phyloP scores from a whole-genome alignment of 176 grass and related monocot species.

The Juncus inflexus region DNA sequence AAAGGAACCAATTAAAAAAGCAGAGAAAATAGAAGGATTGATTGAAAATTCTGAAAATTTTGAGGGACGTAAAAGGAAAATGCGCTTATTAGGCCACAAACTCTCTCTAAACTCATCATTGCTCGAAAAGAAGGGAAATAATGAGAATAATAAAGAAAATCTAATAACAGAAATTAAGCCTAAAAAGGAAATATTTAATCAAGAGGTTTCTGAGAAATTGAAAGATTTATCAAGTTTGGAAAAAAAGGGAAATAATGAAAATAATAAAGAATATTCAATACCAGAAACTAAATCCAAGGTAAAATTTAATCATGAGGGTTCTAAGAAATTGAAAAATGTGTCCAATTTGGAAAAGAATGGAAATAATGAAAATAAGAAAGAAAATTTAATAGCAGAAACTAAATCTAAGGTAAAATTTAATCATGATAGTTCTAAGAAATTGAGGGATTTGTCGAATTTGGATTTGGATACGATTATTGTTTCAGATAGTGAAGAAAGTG shows the following conservation, averaged over 20 bases:
- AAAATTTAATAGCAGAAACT: constrained; percentile 41
- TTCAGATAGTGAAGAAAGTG: constrained; percentile 86
- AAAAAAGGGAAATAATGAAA: constrained; percentile 24
- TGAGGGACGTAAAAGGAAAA: constrained; percentile 43
- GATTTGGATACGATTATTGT: constrained; percentile 41
- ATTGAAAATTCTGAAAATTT: constrained; percentile 22
- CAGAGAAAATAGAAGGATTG: constrained; percentile 20
- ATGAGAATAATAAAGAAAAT: constrained; percentile 45
- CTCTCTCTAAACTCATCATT: constrained; percentile 46
- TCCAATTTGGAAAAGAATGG: constrained; percentile 24
- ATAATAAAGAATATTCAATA: constrained; percentile 45
- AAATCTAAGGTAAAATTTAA: constrained; percentile 12
- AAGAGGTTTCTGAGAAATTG: constrained; percentile 27
- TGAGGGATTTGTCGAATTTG: constrained; percentile 31
- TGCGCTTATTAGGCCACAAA: constrained; percentile 42
- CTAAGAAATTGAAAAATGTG: constrained; percentile 27
- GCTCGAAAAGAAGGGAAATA: constrained; percentile 27
- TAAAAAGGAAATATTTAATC: constrained; percentile 24
- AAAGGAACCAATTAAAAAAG: constrained; percentile 34
- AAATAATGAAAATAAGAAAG: constrained; percentile 29
- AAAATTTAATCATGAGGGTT: constrained; percentile 28
- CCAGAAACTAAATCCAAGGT: constrained; percentile 23
- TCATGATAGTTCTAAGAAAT: constrained; percentile 30
- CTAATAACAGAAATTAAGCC: constrained; percentile 22
- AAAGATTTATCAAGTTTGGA: constrained; percentile 17